Evolutionary conservation across 371 early-diverging fungal species (phyloP).

Genomic region (Apophysomyces variabilis): DNA sequence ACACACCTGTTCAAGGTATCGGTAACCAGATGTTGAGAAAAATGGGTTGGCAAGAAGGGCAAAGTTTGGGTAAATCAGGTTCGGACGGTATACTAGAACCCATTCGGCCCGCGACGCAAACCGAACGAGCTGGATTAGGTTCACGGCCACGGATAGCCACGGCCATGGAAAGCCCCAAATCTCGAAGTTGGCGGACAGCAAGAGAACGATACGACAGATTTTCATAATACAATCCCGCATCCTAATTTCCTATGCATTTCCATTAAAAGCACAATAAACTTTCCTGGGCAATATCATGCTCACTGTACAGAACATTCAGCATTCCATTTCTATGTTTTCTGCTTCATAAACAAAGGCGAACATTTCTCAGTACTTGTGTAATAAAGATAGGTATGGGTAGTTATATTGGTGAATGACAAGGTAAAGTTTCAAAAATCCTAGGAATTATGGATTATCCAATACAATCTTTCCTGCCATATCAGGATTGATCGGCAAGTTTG

Average conservation of each 20-base stretch:
- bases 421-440: too few relatives aligned
- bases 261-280: too few relatives aligned
- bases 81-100: slow-evolving; percentile 36
- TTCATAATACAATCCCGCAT: background rate
- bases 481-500: slow-evolving; percentile 40
- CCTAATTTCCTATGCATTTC: too few relatives aligned
- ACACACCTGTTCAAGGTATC: slow-evolving; percentile 24
- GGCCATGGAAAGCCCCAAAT: slow-evolving; percentile 16
- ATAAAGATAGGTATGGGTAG: too few relatives aligned
- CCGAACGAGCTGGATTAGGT: slow-evolving; percentile 28
- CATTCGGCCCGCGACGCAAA: slow-evolving; percentile 20
- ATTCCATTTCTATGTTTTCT: too few relatives aligned
- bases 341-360: too few relatives aligned
- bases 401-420: too few relatives aligned
- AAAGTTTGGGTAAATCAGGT: slow-evolving; percentile 39
- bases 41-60: slow-evolving; percentile 53
- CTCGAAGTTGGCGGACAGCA: slow-evolving; percentile 16
- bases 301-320: too few relatives aligned
- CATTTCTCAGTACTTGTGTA: too few relatives aligned
- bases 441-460: background rate
- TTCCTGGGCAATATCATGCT: too few relatives aligned
- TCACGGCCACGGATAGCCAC: background rate
- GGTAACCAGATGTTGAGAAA: slow-evolving; percentile 42
- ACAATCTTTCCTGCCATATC: slow-evolving; percentile 19
- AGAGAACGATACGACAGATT: slow-evolving; percentile 4